These are phyloP conservation scores for Solanum hybrid DNA, from an alignment of 305 asterid genomes.

Conservation along the genomic window DNA sequence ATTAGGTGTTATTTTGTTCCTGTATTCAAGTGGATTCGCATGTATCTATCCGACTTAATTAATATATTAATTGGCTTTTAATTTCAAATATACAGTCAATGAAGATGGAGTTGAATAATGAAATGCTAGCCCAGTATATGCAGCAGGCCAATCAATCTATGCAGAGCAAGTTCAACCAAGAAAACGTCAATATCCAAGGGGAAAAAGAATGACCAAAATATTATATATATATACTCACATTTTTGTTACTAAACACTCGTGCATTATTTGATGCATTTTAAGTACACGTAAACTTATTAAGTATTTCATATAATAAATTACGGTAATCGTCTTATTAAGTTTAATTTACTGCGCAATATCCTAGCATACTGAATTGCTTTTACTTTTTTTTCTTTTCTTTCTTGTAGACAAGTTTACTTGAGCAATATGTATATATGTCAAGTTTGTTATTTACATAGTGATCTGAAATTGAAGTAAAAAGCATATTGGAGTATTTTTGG, in stretches of 20 bases:
- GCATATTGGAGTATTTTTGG: too few species aligned
- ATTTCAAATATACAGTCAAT: slow-evolving; percentile 12
- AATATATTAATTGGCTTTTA: too few species aligned
- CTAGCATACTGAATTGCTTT: neutral
- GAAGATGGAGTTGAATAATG: slow-evolving; percentile 55
- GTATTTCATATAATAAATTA: neutral
- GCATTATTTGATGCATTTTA: neutral
- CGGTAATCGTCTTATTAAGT: neutral
- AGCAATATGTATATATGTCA: neutral
- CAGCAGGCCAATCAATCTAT: slow-evolving; percentile 19
- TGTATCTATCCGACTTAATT: neutral
- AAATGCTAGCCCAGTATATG: slow-evolving; percentile 43
- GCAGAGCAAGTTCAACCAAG: neutral
- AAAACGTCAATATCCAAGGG: slow-evolving; percentile 21
- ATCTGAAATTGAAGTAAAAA: too few species aligned
- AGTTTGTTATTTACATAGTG: neutral
- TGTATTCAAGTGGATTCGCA: neutral
- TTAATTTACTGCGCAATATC: neutral
- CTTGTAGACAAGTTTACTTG: neutral
- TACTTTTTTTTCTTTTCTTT: neutral
- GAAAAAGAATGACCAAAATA: neutral
- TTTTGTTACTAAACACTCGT: neutral
- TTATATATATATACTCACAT: neutral
- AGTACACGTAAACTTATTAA: too few species aligned
- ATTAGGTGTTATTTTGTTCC: neutral